A percentile compares a stretch with the other conserved stretches of the same genome.
These are phyloP conservation scores for Carex cristatella DNA, from an alignment of 176 grass and related monocot genomes.

Conservation along the genomic window DNA sequence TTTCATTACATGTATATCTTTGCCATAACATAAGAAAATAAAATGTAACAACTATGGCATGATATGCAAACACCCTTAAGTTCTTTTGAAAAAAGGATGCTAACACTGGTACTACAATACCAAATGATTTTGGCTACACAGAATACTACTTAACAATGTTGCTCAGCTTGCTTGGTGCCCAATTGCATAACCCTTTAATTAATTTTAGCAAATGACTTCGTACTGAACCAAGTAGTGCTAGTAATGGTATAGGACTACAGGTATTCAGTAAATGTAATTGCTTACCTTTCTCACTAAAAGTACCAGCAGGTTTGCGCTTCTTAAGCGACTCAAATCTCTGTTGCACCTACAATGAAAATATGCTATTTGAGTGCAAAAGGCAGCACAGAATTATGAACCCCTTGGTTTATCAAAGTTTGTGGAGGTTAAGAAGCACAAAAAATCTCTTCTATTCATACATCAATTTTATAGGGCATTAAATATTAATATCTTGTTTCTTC, in stretches of 20 bases:
- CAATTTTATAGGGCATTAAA: background rate
- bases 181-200: background rate
- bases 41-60: background rate
- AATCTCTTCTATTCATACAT: background rate
- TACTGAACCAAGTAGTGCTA: background rate
- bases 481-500: background rate
- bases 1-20: background rate
- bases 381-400: background rate
- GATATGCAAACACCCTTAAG: background rate
- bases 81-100: background rate
- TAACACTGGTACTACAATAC: background rate
- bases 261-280: background rate
- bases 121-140: background rate
- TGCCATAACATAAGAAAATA: background rate
- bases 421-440: background rate
- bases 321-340: slow-evolving; percentile 87
- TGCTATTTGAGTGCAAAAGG: slow-evolving; percentile 12
- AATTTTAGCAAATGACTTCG: background rate
- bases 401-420: background rate
- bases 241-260: background rate
- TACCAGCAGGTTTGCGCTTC: slow-evolving; percentile 74
- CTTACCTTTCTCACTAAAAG: slow-evolving; percentile 88
- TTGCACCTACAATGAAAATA: slow-evolving; percentile 60
- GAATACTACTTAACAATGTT: background rate
- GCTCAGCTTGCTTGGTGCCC: background rate